Percentiles rank a stretch among this genome's conserved stretches.
Conservation (phyloP, 2,329 filamentous ascomycete genomes). For the Macrophomina pseudophaseolina region DNA sequence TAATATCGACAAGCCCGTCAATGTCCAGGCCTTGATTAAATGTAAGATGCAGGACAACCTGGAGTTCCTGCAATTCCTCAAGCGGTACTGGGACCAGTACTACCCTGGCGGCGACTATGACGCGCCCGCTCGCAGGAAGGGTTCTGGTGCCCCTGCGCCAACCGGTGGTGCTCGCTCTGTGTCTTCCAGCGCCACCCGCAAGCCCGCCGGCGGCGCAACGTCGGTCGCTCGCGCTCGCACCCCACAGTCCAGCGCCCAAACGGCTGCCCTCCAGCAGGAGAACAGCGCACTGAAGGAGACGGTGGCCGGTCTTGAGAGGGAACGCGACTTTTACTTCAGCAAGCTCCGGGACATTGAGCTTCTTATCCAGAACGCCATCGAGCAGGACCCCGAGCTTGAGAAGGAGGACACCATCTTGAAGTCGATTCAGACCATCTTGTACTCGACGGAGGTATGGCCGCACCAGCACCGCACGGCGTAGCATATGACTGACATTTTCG, state of each 20-base stretch:
- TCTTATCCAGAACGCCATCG: constrained; percentile 88
- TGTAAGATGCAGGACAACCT: constrained; percentile 99
- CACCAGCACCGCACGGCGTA: not conserved
- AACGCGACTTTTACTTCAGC: constrained; percentile 99
- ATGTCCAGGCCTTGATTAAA: constrained; percentile 87
- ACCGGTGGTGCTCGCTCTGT: constrained; percentile 50
- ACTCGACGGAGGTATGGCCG: constrained; percentile 79
- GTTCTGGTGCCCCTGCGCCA: constrained; percentile 64
- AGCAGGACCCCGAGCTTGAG: constrained; percentile 90
- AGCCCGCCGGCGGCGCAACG: constrained; percentile 47
- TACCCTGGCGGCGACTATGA: constrained; percentile 98
- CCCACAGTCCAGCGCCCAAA: constrained; percentile 61
- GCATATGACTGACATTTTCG: not conserved
- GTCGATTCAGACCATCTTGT: constrained; percentile 94
- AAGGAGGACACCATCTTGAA: constrained; percentile 93
- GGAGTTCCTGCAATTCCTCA: constrained; percentile 96
- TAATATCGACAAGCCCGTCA: constrained; percentile 85
- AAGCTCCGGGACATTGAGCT: constrained; percentile 97
- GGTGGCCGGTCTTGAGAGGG: constrained; percentile 90
- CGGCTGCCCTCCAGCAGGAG: constrained; percentile 79
- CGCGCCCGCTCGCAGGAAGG: constrained; percentile 83
- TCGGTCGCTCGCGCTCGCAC: constrained; percentile 49
- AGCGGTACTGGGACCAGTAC: constrained; percentile 97
- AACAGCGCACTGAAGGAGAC: constrained; percentile 92
- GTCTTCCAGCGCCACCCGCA: constrained; percentile 48